A percentile compares a stretch with the other conserved stretches of the same genome.
Evolutionary conservation across 192 early-diverging fungal species (phyloP).

Genomic region (Coemansia sp.): DNA sequence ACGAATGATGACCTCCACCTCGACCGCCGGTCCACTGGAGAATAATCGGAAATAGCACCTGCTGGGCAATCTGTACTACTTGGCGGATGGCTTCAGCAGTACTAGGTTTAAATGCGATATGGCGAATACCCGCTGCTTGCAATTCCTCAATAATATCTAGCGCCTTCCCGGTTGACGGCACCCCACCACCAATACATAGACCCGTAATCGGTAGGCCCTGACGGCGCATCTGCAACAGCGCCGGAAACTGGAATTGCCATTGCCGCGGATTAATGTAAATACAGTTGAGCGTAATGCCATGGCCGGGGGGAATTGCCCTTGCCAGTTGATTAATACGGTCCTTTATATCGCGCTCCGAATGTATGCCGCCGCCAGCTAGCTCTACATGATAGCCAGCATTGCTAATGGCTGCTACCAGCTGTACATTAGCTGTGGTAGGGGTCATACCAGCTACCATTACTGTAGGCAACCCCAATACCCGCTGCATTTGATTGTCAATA

Average conservation of each 20-base stretch:
- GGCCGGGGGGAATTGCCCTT: constrained; percentile 66
- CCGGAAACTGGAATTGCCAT: constrained; percentile 79
- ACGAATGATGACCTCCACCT: constrained; percentile 93
- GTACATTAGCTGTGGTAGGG: constrained; percentile 74
- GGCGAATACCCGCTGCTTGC: constrained; percentile 69
- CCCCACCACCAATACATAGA: constrained; percentile 84
- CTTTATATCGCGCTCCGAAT: constrained; percentile 69
- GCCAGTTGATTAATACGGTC: constrained; percentile 73
- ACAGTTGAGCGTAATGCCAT: constrained; percentile 87
- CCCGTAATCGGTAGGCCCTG: constrained; percentile 92
- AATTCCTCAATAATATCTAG: constrained; percentile 77
- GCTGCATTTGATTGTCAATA: constrained; percentile 84
- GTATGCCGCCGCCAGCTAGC: constrained; percentile 86
- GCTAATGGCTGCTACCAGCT: constrained; percentile 82
- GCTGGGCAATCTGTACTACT: constrained; percentile 83
- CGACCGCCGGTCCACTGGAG: constrained; percentile 97
- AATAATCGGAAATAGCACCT: constrained; percentile 79
- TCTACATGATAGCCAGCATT: constrained; percentile 91
- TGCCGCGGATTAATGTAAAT: constrained; percentile 83
- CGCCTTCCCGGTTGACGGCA: constrained; percentile 82
- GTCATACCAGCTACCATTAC: constrained; percentile 96
- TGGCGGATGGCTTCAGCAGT: constrained; percentile 72
- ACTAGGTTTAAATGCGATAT: constrained; percentile 83
- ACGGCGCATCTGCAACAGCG: constrained; percentile 71
- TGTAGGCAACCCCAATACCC: constrained; percentile 80